A percentile compares a stretch with the other conserved stretches of the same genome.
Evolutionary conservation across 1,284 basidiomycete genomes (phyloP).

Genomic region (Testicularia cyperi): DNA sequence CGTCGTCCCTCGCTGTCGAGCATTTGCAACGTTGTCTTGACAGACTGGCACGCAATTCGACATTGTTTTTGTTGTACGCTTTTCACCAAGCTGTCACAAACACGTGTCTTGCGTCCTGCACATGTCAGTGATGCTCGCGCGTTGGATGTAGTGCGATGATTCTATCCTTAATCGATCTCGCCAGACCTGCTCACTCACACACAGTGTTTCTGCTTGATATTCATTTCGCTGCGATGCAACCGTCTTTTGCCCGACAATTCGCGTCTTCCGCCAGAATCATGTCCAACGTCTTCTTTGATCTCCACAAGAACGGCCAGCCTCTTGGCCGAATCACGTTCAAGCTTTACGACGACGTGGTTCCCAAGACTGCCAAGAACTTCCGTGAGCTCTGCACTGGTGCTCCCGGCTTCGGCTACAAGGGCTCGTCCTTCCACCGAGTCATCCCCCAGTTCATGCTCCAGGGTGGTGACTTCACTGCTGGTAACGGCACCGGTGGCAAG

Average conservation of each 20-base stretch:
- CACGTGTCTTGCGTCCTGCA: too few species aligned
- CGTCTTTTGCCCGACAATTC: conserved; percentile 50
- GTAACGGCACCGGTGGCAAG: conserved; percentile 58
- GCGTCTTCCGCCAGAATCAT: conserved; percentile 51
- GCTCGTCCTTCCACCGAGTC: conserved; percentile 67
- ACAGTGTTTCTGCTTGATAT: conserved; percentile 9
- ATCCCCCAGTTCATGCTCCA: conserved; percentile 70
- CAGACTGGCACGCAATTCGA: too few species aligned
- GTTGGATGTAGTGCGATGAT: too few species aligned
- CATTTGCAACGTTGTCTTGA: too few species aligned
- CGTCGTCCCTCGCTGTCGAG: too few species aligned
- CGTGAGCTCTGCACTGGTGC: conserved; percentile 61
- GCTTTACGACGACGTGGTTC: conserved; percentile 55
- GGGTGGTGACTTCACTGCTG: conserved; percentile 59
- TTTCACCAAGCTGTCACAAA: too few species aligned
- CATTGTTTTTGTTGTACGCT: too few species aligned
- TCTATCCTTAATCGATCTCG: too few species aligned
- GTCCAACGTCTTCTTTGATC: conserved; percentile 70
- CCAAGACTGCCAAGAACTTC: conserved; percentile 59
- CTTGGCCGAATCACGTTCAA: conserved; percentile 54
- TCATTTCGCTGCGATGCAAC: conserved; percentile 17
- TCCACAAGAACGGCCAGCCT: conserved; percentile 64
- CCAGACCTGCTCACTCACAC: conserved; percentile 41
- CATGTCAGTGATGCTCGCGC: too few species aligned
- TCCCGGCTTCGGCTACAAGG: conserved; percentile 74